These are phyloP conservation scores for Tricholoma saponaceum DNA, from an alignment of 768 basidiomycete genomes.

Conservation along the genomic window DNA sequence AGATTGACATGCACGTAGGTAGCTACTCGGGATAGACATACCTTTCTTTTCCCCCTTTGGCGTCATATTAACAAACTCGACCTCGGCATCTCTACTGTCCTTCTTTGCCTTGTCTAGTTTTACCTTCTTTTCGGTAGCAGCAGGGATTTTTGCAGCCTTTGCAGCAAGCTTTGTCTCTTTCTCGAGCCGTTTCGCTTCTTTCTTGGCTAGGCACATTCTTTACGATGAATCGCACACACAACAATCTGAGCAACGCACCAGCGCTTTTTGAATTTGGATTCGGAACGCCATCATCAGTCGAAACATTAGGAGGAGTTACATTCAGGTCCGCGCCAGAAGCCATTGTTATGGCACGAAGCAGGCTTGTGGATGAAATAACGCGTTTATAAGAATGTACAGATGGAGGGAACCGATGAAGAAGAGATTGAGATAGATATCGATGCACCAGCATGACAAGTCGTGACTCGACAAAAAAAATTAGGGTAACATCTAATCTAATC, in stretches of 20 bases:
- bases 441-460: constrained; percentile 12
- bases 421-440: constrained; percentile 13
- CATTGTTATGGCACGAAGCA: not conserved
- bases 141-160: constrained; percentile 51
- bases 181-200: constrained; percentile 78
- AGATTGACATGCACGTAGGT: not conserved
- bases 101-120: constrained; percentile 75
- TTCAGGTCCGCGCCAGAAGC: not conserved
- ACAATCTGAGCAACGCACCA: constrained; percentile 18
- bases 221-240: not conserved
- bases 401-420: constrained; percentile 4
- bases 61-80: constrained; percentile 83
- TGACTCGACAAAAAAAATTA: constrained; percentile 13
- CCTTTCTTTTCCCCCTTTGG: constrained; percentile 95
- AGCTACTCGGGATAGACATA: constrained; percentile 23
- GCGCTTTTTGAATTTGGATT: constrained; percentile 40
- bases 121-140: constrained; percentile 58
- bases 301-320: constrained; percentile 3
- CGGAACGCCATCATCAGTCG: constrained; percentile 21
- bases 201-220: constrained; percentile 53
- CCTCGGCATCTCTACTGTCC: constrained; percentile 56
- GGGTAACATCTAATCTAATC: constrained; percentile 13
- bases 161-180: constrained; percentile 78
- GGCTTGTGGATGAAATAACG: constrained; percentile 1
- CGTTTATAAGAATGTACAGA: not conserved